phyloP scores from a whole-genome alignment of 495 filamentous ascomycete genomes.

The Letharia columbiana region DNA sequence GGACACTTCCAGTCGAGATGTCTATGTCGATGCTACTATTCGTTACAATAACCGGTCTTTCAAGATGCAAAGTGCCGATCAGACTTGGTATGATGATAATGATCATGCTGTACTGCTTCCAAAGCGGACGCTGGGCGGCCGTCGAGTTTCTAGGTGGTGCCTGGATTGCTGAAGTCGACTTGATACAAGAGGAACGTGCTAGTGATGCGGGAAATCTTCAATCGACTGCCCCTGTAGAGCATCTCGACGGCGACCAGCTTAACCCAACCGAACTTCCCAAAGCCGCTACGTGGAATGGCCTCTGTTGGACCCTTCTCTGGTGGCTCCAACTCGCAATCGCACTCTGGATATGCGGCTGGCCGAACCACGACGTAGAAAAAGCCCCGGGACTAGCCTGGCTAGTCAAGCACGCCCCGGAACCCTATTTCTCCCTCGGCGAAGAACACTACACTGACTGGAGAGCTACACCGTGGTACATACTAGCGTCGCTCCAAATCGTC shows the following conservation, averaged over 20 bases:
- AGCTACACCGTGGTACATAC: background rate
- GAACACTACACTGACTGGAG: background rate
- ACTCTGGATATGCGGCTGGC: constrained; percentile 37
- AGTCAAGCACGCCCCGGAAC: constrained; percentile 27
- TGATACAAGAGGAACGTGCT: constrained; percentile 33
- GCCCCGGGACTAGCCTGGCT: constrained; percentile 34
- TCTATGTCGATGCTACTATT: constrained; percentile 58
- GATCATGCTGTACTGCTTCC: constrained; percentile 48
- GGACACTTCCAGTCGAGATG: constrained; percentile 69
- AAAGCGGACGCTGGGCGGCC: constrained; percentile 50
- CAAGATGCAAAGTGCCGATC: constrained; percentile 39
- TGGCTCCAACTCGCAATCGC: constrained; percentile 27
- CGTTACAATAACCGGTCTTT: constrained; percentile 47
- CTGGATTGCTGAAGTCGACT: constrained; percentile 50
- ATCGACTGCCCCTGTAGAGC: background rate
- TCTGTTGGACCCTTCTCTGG: constrained; percentile 8
- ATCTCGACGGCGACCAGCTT: background rate
- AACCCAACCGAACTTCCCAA: background rate
- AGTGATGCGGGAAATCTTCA: background rate
- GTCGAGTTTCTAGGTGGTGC: constrained; percentile 53
- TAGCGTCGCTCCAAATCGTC: background rate
- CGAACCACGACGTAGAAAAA: constrained; percentile 32
- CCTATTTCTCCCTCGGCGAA: background rate
- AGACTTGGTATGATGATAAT: constrained; percentile 39
- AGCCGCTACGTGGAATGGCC: background rate